These are phyloP conservation scores for Curvularia lunata DNA, from an alignment of 2,329 filamentous ascomycete genomes.

Conservation along the genomic window DNA sequence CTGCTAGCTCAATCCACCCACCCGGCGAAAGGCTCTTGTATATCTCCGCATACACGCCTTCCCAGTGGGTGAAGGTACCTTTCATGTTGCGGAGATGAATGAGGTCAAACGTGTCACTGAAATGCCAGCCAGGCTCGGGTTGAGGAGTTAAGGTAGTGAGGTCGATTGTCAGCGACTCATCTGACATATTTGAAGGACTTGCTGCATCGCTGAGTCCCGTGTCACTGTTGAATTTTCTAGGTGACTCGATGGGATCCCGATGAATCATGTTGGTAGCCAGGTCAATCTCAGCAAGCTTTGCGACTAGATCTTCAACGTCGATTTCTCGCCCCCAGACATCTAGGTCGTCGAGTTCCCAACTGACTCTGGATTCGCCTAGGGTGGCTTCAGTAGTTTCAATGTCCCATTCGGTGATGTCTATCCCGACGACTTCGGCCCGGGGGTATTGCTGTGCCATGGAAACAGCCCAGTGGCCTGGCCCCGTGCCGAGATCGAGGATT, in stretches of 20 bases:
- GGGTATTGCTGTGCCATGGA: conserved; percentile 55
- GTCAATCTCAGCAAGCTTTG: conserved; percentile 32
- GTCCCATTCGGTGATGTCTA: conserved; percentile 58
- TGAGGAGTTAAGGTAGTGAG: conserved; percentile 29
- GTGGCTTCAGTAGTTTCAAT: conserved; percentile 56
- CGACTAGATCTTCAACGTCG: conserved; percentile 35
- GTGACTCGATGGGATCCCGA: conserved; percentile 27
- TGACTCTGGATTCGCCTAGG: conserved; percentile 31
- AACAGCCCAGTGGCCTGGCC: conserved; percentile 59
- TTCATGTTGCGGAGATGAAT: conserved; percentile 58
- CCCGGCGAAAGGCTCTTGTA: conserved; percentile 55
- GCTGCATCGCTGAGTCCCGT: conserved; percentile 6
- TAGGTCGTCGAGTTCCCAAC: conserved; percentile 49
- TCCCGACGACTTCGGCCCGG: conserved; percentile 56
- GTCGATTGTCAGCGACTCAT: conserved; percentile 32
- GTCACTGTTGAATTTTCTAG: conserved; percentile 11
- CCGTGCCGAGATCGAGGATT: conserved; percentile 55
- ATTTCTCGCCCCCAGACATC: conserved; percentile 44
- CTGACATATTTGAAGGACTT: conserved; percentile 23
- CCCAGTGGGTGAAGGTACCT: conserved; percentile 57
- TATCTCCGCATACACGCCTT: conserved; percentile 54
- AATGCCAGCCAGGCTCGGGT: conserved; percentile 53
- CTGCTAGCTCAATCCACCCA: conserved; percentile 56
- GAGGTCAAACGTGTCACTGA: conserved; percentile 57
- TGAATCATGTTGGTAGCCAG: conserved; percentile 33